Percentiles rank a stretch among this genome's conserved stretches.
phyloP scores from a whole-genome alignment of 176 grass and related monocot species.

The Puya raimondii region DNA sequence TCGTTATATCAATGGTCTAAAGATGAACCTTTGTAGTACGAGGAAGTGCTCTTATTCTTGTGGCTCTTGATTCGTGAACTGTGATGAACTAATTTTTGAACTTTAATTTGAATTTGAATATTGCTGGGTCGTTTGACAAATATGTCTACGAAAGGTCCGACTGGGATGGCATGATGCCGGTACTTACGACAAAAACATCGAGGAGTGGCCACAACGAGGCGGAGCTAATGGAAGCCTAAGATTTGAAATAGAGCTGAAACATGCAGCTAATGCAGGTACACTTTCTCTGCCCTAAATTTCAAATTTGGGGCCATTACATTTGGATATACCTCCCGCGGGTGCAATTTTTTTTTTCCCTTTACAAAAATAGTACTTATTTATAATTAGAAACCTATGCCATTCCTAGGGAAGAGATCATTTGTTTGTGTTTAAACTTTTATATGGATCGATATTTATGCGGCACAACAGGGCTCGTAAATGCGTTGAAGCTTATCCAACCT shows the following conservation, averaged over 20 bases:
- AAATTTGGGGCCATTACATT: too few relatives aligned
- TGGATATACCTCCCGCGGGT: too few relatives aligned
- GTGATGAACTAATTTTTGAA: not conserved
- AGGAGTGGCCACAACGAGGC: constrained; percentile 75
- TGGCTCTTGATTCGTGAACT: not conserved
- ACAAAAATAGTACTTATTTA: too few relatives aligned
- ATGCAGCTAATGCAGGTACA: constrained; percentile 97
- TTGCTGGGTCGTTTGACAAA: not conserved
- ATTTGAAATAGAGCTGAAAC: constrained; percentile 86
- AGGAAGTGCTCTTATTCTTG: not conserved
- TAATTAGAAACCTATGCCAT: too few relatives aligned
- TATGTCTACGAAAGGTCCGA: constrained; percentile 40
- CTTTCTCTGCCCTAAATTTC: not conserved
- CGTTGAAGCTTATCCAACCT: constrained; percentile 58
- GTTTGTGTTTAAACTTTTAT: not conserved
- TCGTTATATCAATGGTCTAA: too few relatives aligned
- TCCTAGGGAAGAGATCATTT: too few relatives aligned
- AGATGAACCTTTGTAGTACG: not conserved
- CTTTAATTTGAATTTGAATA: constrained; percentile 10
- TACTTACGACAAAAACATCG: constrained; percentile 88
- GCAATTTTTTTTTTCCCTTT: too few relatives aligned
- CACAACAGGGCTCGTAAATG: constrained; percentile 61
- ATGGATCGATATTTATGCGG: not conserved
- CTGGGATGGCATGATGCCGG: constrained; percentile 96
- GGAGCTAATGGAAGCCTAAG: constrained; percentile 94